Base-by-base conservation (phyloP, 176 grass and related monocot species). In the Musa beccarii region DNA sequence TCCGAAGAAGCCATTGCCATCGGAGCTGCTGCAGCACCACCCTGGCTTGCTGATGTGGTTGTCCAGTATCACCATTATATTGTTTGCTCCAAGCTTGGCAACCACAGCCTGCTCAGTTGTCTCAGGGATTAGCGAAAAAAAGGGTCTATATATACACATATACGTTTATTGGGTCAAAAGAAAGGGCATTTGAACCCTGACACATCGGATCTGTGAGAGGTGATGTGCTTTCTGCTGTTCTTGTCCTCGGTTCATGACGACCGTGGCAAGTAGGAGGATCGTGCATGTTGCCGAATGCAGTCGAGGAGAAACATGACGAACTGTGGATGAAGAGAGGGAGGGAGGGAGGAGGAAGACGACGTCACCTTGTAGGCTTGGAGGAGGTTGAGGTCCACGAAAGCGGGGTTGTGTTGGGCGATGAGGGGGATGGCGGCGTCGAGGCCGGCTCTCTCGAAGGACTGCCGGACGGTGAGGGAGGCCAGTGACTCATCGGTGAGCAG, bases 1-100 rank as follows among this genome's bases (percentile, higher is more conserved):
- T 49, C 93, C 93, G 71, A 97, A 93, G 90, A 97, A 93, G 52
- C 87, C 87, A 59, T 90, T 97, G 49, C 90, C 93, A 68, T 97
- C 93, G 22, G 24, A 52, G 52, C 68, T 69, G 54, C 52, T 66
- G 78, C 93, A 97, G 80, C 93, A 97, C 93, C 93, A 97, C 63
- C 75, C 87, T 0, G 93, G 90, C 79, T 83, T 90, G 82, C 85
- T 97, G 83, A 97, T 17, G 86, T 97, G 93, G 77, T 97, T 97
- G 79, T 97, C 93, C 77, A 93, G 81, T 11, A 97, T 90, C 81
- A 93, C 90, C 90, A 97, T 97, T 13, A 97, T 28, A 54, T 83
- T 77, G 71, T 79, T 86, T 20, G 92, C 80, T 26, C 83, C 90
- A 1, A 97, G 76, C 77, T 78, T 92, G 19, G 69, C 66, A 71